Percentiles rank a stretch among this genome's conserved stretches.
Evolutionary conservation across 108 stramenopile genomes (phyloP).

Genomic region (Cyclotella sp.): DNA sequence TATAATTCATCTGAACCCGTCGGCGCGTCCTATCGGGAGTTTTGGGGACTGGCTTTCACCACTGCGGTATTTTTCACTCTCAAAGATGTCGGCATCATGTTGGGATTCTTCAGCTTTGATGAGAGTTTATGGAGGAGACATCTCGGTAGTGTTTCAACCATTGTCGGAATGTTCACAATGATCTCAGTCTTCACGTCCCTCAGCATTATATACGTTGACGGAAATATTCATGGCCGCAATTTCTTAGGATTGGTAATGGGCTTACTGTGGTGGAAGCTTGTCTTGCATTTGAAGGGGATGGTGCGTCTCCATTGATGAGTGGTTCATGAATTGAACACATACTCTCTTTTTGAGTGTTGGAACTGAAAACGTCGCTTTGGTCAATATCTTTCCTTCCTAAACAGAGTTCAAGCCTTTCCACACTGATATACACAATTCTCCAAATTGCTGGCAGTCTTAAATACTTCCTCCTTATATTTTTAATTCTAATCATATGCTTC

Average conservation of each 20-base stretch:
- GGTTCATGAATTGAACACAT: background rate
- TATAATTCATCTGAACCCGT: conserved; percentile 14
- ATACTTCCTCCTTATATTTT: conserved; percentile 26
- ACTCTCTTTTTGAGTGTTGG: background rate
- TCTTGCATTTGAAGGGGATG: conserved; percentile 32
- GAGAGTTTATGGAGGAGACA: background rate
- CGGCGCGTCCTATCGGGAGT: conserved; percentile 14
- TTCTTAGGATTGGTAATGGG: conserved; percentile 15
- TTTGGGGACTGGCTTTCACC: conserved; percentile 22
- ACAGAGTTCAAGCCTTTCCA: conserved; percentile 24
- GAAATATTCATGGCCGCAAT: conserved; percentile 13
- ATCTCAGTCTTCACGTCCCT: background rate
- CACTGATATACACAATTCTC: conserved; percentile 32
- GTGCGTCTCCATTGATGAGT: background rate
- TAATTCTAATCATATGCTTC: conserved; percentile 21
- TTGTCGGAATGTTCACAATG: background rate
- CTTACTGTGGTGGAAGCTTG: conserved; percentile 30
- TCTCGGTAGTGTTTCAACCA: background rate
- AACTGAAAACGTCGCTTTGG: background rate
- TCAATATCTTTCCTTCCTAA: background rate
- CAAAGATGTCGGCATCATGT: conserved; percentile 17
- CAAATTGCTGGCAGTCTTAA: conserved; percentile 11
- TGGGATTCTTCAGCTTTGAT: background rate
- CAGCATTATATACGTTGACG: conserved; percentile 11
- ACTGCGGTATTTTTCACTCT: conserved; percentile 27